Evolutionary conservation across 257 asterid species (phyloP), one percentile per base, ranked within the genome.

Genomic region (Asclepias syriaca): DNA sequence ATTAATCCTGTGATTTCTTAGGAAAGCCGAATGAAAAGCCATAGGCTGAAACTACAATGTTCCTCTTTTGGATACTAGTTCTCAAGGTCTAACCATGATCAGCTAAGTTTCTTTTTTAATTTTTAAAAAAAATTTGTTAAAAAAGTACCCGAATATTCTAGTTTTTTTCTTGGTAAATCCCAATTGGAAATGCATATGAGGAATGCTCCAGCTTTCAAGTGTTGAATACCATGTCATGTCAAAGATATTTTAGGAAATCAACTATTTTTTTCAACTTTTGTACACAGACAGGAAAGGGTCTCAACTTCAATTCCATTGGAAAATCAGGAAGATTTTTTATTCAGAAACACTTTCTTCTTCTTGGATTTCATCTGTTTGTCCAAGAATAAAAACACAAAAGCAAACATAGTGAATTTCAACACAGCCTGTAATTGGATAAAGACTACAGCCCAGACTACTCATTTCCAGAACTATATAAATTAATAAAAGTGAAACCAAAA

Each of bases 31-130:
- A 19, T 5, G 27, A 68, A 2, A 29, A 50, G 22, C 34, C 29
- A 8, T 13, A 34, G 6, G 11, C 68, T 55, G 77, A 74, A 57
- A 74, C 61, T 66, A 45, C 78, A 18, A 74, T 66, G 78, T 49
- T 27, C 10, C 51, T 37, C 56, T 74, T 55, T 74, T 73, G 53
- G 29, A 73, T 64, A 55, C 15, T 73, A 37, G 56, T 45, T 19
- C n/a, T 19, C 24, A 11, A 19, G 9, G 37, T 40, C 37, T 14
- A 22, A 13, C 5, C 54, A 48, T 21, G 19, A 40, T 67, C 57
- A 48, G 4, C 59, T 43, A 8, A 7, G 11, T 43, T 43, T 40
- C 45, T 6, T 9, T 7, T 6, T 43, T 11, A 1, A 43, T 6
- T 68, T 8, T 40, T 40, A 24, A 70, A 37, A 39, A 55, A 19